phyloP scores from a whole-genome alignment of 1,284 basidiomycete species.

The Trichosporon inkin region DNA sequence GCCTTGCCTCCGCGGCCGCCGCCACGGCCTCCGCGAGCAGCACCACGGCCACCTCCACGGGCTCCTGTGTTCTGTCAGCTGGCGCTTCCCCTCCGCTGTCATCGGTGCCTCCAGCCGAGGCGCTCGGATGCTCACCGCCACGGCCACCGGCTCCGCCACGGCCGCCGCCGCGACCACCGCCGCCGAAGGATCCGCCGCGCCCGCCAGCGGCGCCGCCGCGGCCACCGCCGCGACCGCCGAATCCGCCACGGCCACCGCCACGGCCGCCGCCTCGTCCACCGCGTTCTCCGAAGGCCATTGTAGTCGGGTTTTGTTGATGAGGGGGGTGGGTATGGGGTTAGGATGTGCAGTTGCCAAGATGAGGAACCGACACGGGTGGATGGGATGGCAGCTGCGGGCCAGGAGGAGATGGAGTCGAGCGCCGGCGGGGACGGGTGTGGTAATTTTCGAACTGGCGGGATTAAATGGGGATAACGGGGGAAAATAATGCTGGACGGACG shows the following conservation, averaged over 20 bases:
- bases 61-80: slow-evolving; percentile 13
- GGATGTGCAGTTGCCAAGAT: neutral
- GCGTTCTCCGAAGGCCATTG: slow-evolving; percentile 53
- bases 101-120: too few relatives aligned
- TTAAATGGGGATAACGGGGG: slow-evolving; percentile 15
- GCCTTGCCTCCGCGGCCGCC: slow-evolving; percentile 53
- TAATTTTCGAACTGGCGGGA: slow-evolving; percentile 16
- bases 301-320: slow-evolving; percentile 14
- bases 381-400: neutral
- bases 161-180: slow-evolving; percentile 30
- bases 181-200: slow-evolving; percentile 29
- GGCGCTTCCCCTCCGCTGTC: too few relatives aligned
- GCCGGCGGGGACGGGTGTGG: neutral
- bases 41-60: slow-evolving; percentile 33
- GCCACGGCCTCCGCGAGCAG: slow-evolving; percentile 52
- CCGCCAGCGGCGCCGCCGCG: slow-evolving; percentile 38
- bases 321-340: neutral
- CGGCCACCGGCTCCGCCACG: slow-evolving; percentile 34
- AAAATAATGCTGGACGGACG: neutral
- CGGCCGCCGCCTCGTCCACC: slow-evolving; percentile 51
- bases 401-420: neutral
- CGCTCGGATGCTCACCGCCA: slow-evolving; percentile 25
- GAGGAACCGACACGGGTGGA: neutral
- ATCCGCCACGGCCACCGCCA: slow-evolving; percentile 50
- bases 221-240: slow-evolving; percentile 46